These are phyloP conservation scores for Solanum gandarillasii DNA, from an alignment of 257 asterid genomes.

Conservation along the genomic window DNA sequence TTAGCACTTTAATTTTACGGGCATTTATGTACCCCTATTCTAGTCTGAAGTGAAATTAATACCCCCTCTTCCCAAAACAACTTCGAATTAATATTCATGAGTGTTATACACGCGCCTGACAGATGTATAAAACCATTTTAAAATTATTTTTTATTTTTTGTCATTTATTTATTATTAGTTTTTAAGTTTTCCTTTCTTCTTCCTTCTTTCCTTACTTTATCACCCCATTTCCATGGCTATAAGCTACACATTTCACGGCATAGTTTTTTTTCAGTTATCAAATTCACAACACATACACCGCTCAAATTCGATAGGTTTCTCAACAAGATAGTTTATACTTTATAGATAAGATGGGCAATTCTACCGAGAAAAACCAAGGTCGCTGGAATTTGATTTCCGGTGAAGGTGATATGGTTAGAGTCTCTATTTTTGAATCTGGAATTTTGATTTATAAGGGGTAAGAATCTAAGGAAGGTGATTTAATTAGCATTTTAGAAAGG, in stretches of 20 bases:
- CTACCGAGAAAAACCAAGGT: not conserved
- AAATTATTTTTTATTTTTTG: not conserved
- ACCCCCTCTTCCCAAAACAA: not conserved
- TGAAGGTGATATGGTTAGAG: not conserved
- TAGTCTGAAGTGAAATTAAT: not conserved
- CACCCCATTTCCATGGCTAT: not conserved
- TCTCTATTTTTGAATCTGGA: not conserved
- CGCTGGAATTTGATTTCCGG: not conserved
- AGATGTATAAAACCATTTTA: not conserved
- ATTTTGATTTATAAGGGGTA: not conserved
- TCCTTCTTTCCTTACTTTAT: not conserved
- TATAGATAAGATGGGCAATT: too few relatives aligned
- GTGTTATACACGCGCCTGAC: not conserved
- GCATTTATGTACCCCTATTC: not conserved
- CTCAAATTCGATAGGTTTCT: not conserved
- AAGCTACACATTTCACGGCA: not conserved
- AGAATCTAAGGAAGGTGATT: not conserved
- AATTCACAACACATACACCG: not conserved
- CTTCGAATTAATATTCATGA: not conserved
- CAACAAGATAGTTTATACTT: not conserved
- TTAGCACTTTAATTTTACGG: not conserved
- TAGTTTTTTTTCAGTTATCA: not conserved
- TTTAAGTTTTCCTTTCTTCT: not conserved
- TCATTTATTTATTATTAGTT: not conserved
- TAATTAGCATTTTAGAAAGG: not conserved